Conservation (phyloP, 2,329 filamentous ascomycete species). For the Colletotrichum navitas region DNA sequence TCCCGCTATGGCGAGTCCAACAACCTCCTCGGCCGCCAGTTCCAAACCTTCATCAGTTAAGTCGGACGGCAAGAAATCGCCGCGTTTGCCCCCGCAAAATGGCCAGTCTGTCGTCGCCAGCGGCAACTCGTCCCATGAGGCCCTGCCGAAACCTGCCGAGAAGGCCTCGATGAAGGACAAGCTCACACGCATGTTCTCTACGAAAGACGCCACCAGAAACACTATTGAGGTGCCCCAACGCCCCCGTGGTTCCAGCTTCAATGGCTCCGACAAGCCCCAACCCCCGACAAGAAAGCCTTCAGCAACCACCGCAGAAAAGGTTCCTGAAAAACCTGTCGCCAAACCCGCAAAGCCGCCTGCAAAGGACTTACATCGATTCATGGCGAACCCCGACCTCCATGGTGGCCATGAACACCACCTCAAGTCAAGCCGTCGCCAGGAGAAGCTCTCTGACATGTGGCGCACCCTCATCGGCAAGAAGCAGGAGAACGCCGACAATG, state of each 20-base stretch:
- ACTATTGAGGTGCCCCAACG: conserved; percentile 52
- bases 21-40: conserved; percentile 54
- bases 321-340: conserved; percentile 48
- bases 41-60: conserved; percentile 65
- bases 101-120: conserved; percentile 46
- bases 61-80: conserved; percentile 58
- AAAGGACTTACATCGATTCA: conserved; percentile 62
- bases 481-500: conserved; percentile 79
- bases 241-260: conserved; percentile 52
- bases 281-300: conserved; percentile 50
- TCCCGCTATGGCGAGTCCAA: conserved; percentile 40
- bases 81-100: conserved; percentile 55
- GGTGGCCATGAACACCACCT: conserved; percentile 89
- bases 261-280: conserved; percentile 55
- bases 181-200: conserved; percentile 74
- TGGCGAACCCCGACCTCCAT: conserved; percentile 62
- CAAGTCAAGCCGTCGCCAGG: conserved; percentile 90
- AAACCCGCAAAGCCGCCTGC: conserved; percentile 54
- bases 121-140: conserved; percentile 48
- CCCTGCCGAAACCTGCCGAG: conserved; percentile 56
- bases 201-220: conserved; percentile 62
- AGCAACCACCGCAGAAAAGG: conserved; percentile 47
- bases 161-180: conserved; percentile 74
- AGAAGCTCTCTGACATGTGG: conserved; percentile 94
- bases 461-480: conserved; percentile 88